Evolutionary conservation across 345 rosid species (phyloP), one percentile per base, ranked within the genome.

Genomic region (Angophora floribunda): DNA sequence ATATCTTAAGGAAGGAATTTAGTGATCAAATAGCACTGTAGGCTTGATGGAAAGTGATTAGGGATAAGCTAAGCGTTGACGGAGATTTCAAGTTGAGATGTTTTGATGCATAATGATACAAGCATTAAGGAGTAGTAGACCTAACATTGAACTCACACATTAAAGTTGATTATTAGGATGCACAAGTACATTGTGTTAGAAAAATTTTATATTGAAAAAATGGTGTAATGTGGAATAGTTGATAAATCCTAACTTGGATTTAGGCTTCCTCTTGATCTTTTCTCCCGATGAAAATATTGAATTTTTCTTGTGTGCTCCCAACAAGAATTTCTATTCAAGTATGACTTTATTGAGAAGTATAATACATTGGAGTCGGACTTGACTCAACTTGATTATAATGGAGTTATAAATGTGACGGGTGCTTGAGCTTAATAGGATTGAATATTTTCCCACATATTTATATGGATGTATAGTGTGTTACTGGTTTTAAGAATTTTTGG

Each of bases 181-280:
- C 5, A 55, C 2, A 2, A 21, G 28, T 55, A 26, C 21, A 3
- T 22, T 55, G 2, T 55, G 22, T 55, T 55, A 55, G 61, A 55
- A 55, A 36, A 36, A 2, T 36, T 36, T 55, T 55, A 55, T 2
- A 12, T 21, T 8, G 22, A 0, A 55, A 0, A 0, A 0, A 7
- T 55, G 12, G 22, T 36, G 41, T 36, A 2, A 4, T 21, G 11
- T 22, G 28, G 11, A 55, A 11, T 26, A 21, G 22, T 22, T 22
- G 12, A 22, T 55, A 55, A 36, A 36, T 36, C 41, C 41, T 36
- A 55, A 26, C 0, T 55, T 1, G 22, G 61, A 22, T 26, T 1
- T 22, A 26, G 26, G 61, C 26, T 55, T 55, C 28, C 61, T 26
- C 61, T 55, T 55, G 61, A 26, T 26, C 61, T 55, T 0, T 2